Evolutionary conservation across 768 basidiomycete genomes (phyloP).

Genomic region (Ramaria sp.): DNA sequence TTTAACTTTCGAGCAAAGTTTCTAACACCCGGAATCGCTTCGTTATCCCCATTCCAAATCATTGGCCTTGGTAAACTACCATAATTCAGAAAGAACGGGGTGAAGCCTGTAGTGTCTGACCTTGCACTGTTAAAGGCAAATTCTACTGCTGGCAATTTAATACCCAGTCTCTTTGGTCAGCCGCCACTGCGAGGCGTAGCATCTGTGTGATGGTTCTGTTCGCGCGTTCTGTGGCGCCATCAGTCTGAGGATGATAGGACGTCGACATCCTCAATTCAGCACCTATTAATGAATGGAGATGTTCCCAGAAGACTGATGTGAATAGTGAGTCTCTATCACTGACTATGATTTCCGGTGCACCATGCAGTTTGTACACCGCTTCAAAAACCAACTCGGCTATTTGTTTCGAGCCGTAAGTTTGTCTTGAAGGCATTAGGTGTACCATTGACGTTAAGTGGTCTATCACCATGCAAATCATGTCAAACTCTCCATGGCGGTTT

Average conservation of each 20-base stretch:
- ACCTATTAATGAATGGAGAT: conserved; percentile 14
- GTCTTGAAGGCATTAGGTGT: conserved; percentile 7
- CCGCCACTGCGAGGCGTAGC: conserved; percentile 15
- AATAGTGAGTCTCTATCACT: conserved; percentile 25
- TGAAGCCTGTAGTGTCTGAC: conserved; percentile 23
- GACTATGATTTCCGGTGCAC: conserved; percentile 15
- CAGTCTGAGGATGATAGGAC: conserved; percentile 27
- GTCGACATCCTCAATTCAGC: conserved; percentile 24
- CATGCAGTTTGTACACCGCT: conserved; percentile 22
- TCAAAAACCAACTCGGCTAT: conserved; percentile 19
- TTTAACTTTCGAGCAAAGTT: conserved; percentile 15
- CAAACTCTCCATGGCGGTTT: conserved; percentile 17
- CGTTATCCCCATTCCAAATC: background rate
- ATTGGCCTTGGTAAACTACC: conserved; percentile 12
- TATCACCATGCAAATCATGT: conserved; percentile 19
- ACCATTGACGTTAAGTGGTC: conserved; percentile 18
- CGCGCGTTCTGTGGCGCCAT: conserved; percentile 23
- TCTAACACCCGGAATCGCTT: no score
- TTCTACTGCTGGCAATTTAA: conserved; percentile 18
- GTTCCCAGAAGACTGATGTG: conserved; percentile 22
- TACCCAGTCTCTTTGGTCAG: conserved; percentile 22
- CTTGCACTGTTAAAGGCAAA: conserved; percentile 26
- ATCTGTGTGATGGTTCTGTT: conserved; percentile 25
- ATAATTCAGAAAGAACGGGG: conserved; percentile 23
- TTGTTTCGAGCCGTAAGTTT: conserved; percentile 14